Base-by-base conservation (phyloP, 108 stramenopile species). In the Skeletonema marinoi region DNA sequence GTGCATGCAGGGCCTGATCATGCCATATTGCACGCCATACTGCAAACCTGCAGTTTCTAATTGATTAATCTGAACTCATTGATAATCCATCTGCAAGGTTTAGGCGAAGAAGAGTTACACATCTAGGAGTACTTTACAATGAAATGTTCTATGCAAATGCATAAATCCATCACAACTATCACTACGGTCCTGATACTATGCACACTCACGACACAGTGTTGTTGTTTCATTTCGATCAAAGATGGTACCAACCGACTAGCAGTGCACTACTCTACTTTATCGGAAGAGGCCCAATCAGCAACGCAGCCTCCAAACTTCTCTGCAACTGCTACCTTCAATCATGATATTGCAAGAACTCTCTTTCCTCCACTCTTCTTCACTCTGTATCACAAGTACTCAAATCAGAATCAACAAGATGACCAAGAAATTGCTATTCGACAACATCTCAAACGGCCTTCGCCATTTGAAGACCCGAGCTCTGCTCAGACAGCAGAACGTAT, bases 271-370 rank as follows among this genome's bases (percentile, higher is more conserved):
- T 61, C 60, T 0, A 3, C 10, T 1, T 2, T 39, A 19, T 64
- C 63, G 4, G 63, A 64, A 29, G 63, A 64, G 63, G 33, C 17
- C 2, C 31, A 64, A 33, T 21, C 63, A 64, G 13, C 38, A 39
- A 35, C 63, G 8, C 38, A 64, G 9, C 63, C 6, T 19, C 63
- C 32, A 54, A n/a, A 44, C 58, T 64, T 74, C 51, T 65, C 74
- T 32, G 67, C 69, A 11, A 63, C 74, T 16, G 17, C 59, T 25
- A 70, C 81, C 30, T 81, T 75, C 65, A 81, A 81, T 48, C 74
- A 75, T 41, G 81, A 81, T 44, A 81, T 81, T 66, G 81, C 81
- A 50, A 74, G 81, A 21, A 81, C 81, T 59, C 63, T 81, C 51
- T 81, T 81, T 59, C 65, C 74, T 56, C 81, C 70, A 19, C 68